Evolutionary conservation across 257 asterid species (phyloP), one percentile per base, ranked within the genome.

Genomic region (Linaria vulgaris): DNA sequence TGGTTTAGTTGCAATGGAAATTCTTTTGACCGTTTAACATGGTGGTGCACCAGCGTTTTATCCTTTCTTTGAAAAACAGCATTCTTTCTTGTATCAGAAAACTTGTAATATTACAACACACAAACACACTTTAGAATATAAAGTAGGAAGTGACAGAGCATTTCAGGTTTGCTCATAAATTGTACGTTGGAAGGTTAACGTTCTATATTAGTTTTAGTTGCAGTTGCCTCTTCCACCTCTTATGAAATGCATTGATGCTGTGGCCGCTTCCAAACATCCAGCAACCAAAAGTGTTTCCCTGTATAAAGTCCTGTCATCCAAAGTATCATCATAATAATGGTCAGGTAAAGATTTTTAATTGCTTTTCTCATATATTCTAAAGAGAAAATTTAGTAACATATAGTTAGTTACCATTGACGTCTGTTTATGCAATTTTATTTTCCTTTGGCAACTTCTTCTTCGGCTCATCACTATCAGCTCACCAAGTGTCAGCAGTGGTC

Each of bases 401-500:
- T 67, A 27, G 49, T 69, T 67, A 27, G 49, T 69, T 80, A 87
- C 96, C 95, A 72, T 76, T 63, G 88, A 74, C 30, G 56, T 47
- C 69, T 80, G 83, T 64, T 78, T 79, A 37, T 60, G 79, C 78
- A 79, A 69, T 68, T 74, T 38, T 16, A 80, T 81, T 68, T 79
- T 92, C 66, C 80, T 76, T 49, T 79, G 91, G 69, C 81, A 83
- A 74, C 96, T 91, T 72, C 85, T 76, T 79, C 96, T 74, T 52
- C 94, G 74, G 80, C 99, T 92, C 95, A 92, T 89, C 72, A 80
- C 79, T 69, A 92, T 89, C 53, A 92, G 86, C 85, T 92, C 99
- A 38, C 87, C 99, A 25, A 89, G 97, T 39, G 96, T 92, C 58
- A 78, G 77, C 75, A 83, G 78, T 59, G 83, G 85, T 51, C 73